Conservation (phyloP, 192 early-diverging fungal genomes). For the Lunasporangiospora selenospora region DNA sequence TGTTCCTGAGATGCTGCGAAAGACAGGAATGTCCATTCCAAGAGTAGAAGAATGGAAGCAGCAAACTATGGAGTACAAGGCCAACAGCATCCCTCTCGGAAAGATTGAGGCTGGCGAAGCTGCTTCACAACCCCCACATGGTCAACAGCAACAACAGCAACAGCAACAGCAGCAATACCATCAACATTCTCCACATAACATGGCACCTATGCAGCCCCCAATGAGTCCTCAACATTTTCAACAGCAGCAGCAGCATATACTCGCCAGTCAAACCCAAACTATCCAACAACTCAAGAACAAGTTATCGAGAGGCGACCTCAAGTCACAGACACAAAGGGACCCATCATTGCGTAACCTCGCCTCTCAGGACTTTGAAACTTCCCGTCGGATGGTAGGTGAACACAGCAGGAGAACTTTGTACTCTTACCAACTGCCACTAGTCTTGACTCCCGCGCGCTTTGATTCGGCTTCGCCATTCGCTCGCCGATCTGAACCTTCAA, state of each 20-base stretch:
- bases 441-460: no score
- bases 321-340: slow-evolving; percentile 3
- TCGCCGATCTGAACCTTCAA: no score
- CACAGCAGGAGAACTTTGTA: no score
- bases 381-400: slow-evolving; percentile 31
- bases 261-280: slow-evolving; percentile 7
- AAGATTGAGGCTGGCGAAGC: slow-evolving; percentile 41
- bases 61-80: slow-evolving; percentile 62
- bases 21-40: slow-evolving; percentile 62
- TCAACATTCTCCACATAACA: slow-evolving; percentile 3
- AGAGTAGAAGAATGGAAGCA: slow-evolving; percentile 72
- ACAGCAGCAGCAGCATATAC: slow-evolving; percentile 15
- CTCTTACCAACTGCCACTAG: no score
- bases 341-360: not conserved
- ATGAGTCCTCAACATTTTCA: slow-evolving; percentile 6
- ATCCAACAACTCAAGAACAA: slow-evolving; percentile 34
- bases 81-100: slow-evolving; percentile 51
- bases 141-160: slow-evolving; percentile 14
- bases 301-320: slow-evolving; percentile 23
- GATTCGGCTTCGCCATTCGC: no score
- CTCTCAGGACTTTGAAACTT: slow-evolving; percentile 33
- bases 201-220: not conserved
- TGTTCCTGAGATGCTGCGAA: slow-evolving; percentile 66
- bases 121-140: no score
- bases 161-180: slow-evolving; percentile 11